Evolutionary conservation across 2,329 filamentous ascomycete genomes (phyloP).

Genomic region (Fusarium stilboides): DNA sequence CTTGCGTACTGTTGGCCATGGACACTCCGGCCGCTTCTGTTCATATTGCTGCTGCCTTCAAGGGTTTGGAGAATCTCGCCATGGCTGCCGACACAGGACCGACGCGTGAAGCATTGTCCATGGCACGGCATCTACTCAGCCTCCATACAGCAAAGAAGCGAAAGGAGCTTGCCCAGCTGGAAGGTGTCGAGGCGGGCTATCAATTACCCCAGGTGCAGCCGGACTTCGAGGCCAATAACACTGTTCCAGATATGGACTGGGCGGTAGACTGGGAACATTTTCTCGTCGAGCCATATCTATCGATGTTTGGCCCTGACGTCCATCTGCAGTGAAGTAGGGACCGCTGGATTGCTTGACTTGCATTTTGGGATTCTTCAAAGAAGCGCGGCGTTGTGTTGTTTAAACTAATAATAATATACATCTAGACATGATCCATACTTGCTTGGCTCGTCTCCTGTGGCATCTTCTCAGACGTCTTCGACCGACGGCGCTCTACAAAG

Average conservation of each 20-base stretch:
- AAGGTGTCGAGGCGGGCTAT: constrained; percentile 38
- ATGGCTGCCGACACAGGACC: constrained; percentile 34
- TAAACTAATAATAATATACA: background rate
- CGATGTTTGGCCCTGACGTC: constrained; percentile 38
- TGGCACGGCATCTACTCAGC: constrained; percentile 41
- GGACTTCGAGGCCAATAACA: constrained; percentile 8
- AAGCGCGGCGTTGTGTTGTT: background rate
- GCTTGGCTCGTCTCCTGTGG: background rate
- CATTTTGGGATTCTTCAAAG: too few species aligned
- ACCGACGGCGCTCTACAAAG: background rate
- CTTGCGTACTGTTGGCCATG: constrained; percentile 43
- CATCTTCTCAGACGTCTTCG: background rate
- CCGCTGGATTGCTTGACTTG: constrained; percentile 9
- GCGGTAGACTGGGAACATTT: constrained; percentile 42
- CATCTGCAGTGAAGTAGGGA: constrained; percentile 16
- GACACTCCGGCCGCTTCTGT: constrained; percentile 34
- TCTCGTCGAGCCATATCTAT: constrained; percentile 41
- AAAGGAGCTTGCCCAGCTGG: constrained; percentile 39
- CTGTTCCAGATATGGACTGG: constrained; percentile 28
- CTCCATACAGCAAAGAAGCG: constrained; percentile 37
- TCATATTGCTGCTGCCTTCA: constrained; percentile 31
- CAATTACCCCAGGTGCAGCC: constrained; percentile 15
- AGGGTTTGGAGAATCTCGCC: constrained; percentile 38
- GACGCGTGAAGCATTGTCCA: constrained; percentile 42
- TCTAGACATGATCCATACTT: background rate